These are phyloP conservation scores for Tilletia indica DNA, from an alignment of 1,284 basidiomycete species.

Conservation along the genomic window DNA sequence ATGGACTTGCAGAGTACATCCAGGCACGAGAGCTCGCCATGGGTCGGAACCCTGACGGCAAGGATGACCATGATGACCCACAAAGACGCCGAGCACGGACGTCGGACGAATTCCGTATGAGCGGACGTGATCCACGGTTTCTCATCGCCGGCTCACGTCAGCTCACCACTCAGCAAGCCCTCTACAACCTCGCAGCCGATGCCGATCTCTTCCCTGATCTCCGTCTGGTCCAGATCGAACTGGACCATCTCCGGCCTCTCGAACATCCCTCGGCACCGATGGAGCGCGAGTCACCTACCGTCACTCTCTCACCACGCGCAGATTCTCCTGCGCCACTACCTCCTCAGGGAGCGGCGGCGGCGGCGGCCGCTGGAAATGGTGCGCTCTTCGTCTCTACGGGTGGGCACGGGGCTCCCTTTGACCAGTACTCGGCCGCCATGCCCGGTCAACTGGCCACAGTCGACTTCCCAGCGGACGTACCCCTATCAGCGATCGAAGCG, in stretches of 20 bases:
- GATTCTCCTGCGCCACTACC: too few relatives aligned
- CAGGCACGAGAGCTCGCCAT: not conserved
- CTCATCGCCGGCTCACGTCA: not conserved
- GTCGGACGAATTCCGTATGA: not conserved
- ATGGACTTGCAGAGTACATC: conserved; percentile 2
- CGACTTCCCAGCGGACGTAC: conserved; percentile 18
- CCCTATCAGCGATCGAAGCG: not conserved
- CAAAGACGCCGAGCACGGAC: not conserved
- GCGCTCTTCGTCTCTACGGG: not conserved
- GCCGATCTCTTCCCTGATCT: conserved; percentile 7
- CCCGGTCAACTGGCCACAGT: conserved; percentile 7
- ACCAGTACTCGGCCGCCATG: not conserved
- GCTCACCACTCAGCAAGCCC: not conserved
- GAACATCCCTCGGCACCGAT: not conserved
- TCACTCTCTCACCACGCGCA: not conserved
- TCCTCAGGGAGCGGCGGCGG: not conserved
- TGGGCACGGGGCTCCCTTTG: not conserved
- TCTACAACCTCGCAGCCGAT: conserved; percentile 16
- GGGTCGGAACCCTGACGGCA: not conserved
- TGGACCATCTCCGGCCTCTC: not conserved
- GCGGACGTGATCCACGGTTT: not conserved
- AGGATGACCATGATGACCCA: not conserved
- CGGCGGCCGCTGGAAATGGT: too few relatives aligned
- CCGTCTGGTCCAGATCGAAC: conserved; percentile 4
- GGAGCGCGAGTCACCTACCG: not conserved